Base-by-base conservation (phyloP, 2,329 filamentous ascomycete genomes). In the Xylaria sp. region DNA sequence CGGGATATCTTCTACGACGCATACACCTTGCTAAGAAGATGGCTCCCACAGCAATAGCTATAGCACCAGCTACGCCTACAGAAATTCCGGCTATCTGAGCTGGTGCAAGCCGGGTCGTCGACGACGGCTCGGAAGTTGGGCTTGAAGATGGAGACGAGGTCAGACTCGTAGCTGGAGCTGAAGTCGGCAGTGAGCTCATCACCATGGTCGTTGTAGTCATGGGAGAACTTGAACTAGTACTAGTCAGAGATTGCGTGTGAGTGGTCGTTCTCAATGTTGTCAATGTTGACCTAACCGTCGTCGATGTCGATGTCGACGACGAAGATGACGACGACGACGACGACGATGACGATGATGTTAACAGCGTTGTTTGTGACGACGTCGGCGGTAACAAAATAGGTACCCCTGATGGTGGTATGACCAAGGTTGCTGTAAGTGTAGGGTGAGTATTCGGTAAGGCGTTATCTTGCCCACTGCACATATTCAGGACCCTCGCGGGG, bases 71-170 rank as follows among this genome's bases (percentile, higher is more conserved):
- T 12, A 84, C 81, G 5, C 87, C 90, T 3, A 89, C 81, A 1
- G 84, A 81, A 67, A 92, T 88, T 6, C 89, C 90, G 21, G 84
- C 84, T 55, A 91, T 83, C 69, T 89, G 86, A 3, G 79, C 79
- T 6, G 80, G 81, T 25, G 75, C 76, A 40, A 83, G 76, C n/a
- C 72, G 67, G 51, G 23, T 55, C 10, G 58, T 47, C 9, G 70
- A 55, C 1, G 71, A 60, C 2, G 68, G 54, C 51, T 27, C 50
- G 5, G 68, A 37, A 37, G 59, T 72, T 32, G 60, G 23, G 10
- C 62, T 62, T 37, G 70, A 66, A 25, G 51, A 44, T 10, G 65
- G 10, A n/a, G 8, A 42, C n/a, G 44, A 23, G n/a, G 51, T 50
- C 18, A 40, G 12, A 23, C 21, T 58, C 5, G 51, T 29, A 25